Evolutionary conservation across 768 basidiomycete species (phyloP).

Genomic region (Boletus sensibilis): DNA sequence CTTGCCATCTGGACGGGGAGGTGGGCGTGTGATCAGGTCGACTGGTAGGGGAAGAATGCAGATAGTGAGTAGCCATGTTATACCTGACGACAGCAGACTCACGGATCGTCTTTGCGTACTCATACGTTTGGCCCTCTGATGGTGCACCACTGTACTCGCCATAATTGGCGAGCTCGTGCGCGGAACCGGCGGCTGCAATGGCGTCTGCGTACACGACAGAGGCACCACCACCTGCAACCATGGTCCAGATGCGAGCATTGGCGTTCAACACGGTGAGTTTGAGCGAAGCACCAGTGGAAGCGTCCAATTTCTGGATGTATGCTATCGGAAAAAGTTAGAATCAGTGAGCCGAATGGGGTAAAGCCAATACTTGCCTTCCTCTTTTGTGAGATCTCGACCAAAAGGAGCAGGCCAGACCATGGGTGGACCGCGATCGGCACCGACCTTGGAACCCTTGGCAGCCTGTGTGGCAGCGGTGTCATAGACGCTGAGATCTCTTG

Average conservation of each 20-base stretch:
- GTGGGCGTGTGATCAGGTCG: conserved; percentile 92
- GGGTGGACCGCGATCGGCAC: conserved; percentile 93
- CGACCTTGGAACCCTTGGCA: conserved; percentile 49
- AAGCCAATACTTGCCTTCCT: conserved; percentile 50
- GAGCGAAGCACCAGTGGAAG: conserved; percentile 94
- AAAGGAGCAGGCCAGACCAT: conserved; percentile 98
- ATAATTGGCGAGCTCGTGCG: conserved; percentile 98
- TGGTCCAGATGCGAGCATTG: conserved; percentile 97
- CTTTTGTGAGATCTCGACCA: conserved; percentile 96
- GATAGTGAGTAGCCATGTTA: background rate
- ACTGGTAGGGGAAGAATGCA: conserved; percentile 41
- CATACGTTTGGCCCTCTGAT: conserved; percentile 97
- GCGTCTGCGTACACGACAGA: conserved; percentile 71
- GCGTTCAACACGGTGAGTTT: conserved; percentile 96
- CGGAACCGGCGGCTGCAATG: conserved; percentile 90
- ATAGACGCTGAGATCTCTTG: conserved; percentile 82
- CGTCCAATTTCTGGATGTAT: conserved; percentile 98
- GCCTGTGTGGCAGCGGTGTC: conserved; percentile 41
- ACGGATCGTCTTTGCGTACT: conserved; percentile 98
- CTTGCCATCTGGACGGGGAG: conserved; percentile 84
- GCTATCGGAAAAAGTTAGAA: conserved; percentile 39
- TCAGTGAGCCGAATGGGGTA: background rate
- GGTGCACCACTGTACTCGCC: conserved; percentile 99
- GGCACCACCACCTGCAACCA: conserved; percentile 97
- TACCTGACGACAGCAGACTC: conserved; percentile 30